Conservation (phyloP, 768 basidiomycete genomes). For the Mycena capillaripes region DNA sequence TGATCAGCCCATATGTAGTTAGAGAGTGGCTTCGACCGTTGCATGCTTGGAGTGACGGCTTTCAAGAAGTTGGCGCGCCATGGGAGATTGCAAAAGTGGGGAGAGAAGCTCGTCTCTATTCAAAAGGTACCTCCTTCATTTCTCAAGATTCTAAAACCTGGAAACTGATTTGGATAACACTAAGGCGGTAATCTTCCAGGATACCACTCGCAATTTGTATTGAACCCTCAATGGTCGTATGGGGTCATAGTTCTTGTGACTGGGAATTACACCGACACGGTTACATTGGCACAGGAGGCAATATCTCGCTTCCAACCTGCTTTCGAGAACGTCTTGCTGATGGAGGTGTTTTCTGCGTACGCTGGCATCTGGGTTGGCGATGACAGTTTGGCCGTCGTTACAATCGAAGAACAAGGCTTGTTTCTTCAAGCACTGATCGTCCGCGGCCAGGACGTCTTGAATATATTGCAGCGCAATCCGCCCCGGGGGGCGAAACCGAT, state of each 20-base stretch:
- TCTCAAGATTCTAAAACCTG: background rate
- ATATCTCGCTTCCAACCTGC: slow-evolving; percentile 50
- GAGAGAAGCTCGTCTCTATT: slow-evolving; percentile 46
- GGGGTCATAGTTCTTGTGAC: slow-evolving; percentile 58
- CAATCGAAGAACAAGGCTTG: slow-evolving; percentile 46
- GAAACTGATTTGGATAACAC: background rate
- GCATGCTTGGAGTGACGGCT: slow-evolving; percentile 52
- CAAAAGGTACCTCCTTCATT: slow-evolving; percentile 46
- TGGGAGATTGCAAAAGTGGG: slow-evolving; percentile 57
- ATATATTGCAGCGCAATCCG: slow-evolving; percentile 43
- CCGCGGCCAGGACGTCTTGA: slow-evolving; percentile 51
- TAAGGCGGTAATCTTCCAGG: slow-evolving; percentile 56
- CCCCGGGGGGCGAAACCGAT: slow-evolving; percentile 34
- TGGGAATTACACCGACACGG: slow-evolving; percentile 50
- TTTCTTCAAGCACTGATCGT: slow-evolving; percentile 50
- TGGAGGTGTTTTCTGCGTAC: slow-evolving; percentile 44
- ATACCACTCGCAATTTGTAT: slow-evolving; percentile 55
- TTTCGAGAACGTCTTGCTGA: slow-evolving; percentile 49
- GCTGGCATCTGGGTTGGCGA: slow-evolving; percentile 53
- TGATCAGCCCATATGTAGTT: slow-evolving; percentile 52
- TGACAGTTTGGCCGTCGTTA: slow-evolving; percentile 41
- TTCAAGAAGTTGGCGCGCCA: slow-evolving; percentile 55
- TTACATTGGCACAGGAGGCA: slow-evolving; percentile 48
- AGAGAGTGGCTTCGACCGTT: slow-evolving; percentile 59
- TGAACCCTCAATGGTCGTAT: slow-evolving; percentile 56